Evolutionary conservation across 1,139 yeast genomes (phyloP).

Genomic region (Arxiozyma bovina): DNA sequence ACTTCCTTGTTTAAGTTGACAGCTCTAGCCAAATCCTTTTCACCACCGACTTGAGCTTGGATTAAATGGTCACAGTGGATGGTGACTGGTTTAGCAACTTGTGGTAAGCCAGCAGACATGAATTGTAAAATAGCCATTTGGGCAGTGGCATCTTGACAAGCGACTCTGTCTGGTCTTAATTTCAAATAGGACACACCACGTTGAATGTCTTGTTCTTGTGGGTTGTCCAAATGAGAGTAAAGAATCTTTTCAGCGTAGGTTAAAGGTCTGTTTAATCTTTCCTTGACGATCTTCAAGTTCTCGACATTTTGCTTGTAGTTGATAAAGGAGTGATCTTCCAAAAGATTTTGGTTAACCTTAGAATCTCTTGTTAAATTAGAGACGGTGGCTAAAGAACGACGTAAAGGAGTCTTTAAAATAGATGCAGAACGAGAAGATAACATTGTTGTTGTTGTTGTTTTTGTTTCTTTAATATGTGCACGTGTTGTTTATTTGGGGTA

Average conservation of each 20-base stretch:
- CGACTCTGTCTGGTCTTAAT: slow-evolving; percentile 98
- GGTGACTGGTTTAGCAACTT: slow-evolving; percentile 92
- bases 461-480: not conserved
- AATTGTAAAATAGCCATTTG: slow-evolving; percentile 99
- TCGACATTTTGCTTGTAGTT: slow-evolving; percentile 70
- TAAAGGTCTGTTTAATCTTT: slow-evolving; percentile 59
- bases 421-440: slow-evolving; percentile 35
- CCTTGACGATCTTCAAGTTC: slow-evolving; percentile 56
- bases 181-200: slow-evolving; percentile 95
- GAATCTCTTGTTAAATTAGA: slow-evolving; percentile 71
- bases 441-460: too few species aligned
- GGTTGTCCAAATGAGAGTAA: slow-evolving; percentile 94
- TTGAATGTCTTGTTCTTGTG: slow-evolving; percentile 88
- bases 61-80: slow-evolving; percentile 99
- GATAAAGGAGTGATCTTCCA: slow-evolving; percentile 78
- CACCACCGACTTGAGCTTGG: slow-evolving; percentile 94
- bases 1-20: slow-evolving; percentile 92
- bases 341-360: slow-evolving; percentile 82
- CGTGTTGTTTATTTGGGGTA: not conserved
- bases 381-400: slow-evolving; percentile 69
- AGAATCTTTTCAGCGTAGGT: slow-evolving; percentile 95
- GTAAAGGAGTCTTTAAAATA: slow-evolving; percentile 17
- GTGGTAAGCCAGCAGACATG: slow-evolving; percentile 94
- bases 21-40: slow-evolving; percentile 88
- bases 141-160: slow-evolving; percentile 99